Percentiles rank a stretch among this genome's conserved stretches.
Evolutionary conservation across 495 filamentous ascomycete species (phyloP).

Genomic region (Wilcoxina mikolae): DNA sequence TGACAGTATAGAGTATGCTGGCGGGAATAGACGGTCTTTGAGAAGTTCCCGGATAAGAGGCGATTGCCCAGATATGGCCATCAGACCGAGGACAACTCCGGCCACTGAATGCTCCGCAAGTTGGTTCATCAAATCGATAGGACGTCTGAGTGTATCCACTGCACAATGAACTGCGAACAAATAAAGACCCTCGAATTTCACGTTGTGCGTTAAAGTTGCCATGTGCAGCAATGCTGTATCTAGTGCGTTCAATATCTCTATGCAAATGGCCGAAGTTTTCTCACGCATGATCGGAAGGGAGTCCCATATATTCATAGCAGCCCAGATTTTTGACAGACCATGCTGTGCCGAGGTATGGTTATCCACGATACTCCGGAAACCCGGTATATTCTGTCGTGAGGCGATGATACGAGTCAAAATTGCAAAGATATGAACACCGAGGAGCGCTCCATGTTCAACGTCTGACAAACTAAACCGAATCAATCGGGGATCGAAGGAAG

Average conservation of each 20-base stretch:
- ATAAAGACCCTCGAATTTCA: slow-evolving; percentile 19
- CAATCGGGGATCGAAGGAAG: slow-evolving; percentile 1
- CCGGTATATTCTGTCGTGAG: slow-evolving; percentile 7
- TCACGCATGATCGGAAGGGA: slow-evolving; percentile 18
- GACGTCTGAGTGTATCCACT: slow-evolving; percentile 11
- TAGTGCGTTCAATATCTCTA: slow-evolving; percentile 19
- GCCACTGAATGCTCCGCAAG: slow-evolving; percentile 11
- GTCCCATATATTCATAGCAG: slow-evolving; percentile 19
- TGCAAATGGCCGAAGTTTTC: slow-evolving; percentile 9
- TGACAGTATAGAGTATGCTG: slow-evolving; percentile 10
- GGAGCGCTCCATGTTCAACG: slow-evolving; percentile 16
- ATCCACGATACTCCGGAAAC: slow-evolving; percentile 14
- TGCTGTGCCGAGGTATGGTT: slow-evolving; percentile 17
- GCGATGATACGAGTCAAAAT: slow-evolving; percentile 15
- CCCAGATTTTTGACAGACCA: slow-evolving; percentile 23
- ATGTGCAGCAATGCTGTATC: not conserved
- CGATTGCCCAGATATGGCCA: slow-evolving; percentile 12
- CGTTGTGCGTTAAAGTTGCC: slow-evolving; percentile 10
- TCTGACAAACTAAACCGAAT: slow-evolving; percentile 20
- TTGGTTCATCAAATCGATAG: slow-evolving; percentile 11
- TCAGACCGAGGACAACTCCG: slow-evolving; percentile 15
- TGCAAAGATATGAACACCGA: slow-evolving; percentile 22
- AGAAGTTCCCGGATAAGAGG: slow-evolving; percentile 10
- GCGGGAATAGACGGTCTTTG: slow-evolving; percentile 18
- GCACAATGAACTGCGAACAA: slow-evolving; percentile 19